A percentile compares a stretch with the other conserved stretches of the same genome.
Evolutionary conservation across 2,329 filamentous ascomycete genomes (phyloP).

Genomic region (Colletotrichum sp.): DNA sequence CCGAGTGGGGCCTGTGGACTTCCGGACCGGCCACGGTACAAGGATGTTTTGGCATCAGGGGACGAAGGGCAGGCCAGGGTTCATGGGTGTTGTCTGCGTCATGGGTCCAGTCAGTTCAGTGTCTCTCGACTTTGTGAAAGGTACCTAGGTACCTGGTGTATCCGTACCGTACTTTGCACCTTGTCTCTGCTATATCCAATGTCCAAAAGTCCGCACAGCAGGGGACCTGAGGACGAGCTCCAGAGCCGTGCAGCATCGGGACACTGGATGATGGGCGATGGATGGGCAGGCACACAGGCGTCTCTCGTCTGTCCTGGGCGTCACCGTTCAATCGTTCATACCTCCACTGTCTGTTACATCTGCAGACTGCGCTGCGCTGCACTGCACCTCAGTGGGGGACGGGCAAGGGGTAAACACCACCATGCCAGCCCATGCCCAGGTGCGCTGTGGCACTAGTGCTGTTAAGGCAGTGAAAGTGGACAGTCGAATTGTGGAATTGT

Average conservation of each 20-base stretch:
- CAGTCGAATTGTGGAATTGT: not conserved
- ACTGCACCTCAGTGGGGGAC: not conserved
- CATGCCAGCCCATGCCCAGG: not conserved
- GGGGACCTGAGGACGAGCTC: not conserved
- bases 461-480: not conserved
- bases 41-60: not conserved
- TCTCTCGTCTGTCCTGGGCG: not conserved
- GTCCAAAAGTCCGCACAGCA: not conserved
- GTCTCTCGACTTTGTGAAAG: not conserved
- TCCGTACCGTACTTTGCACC: not conserved
- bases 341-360: not conserved
- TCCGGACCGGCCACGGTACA: constrained; percentile 15
- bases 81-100: not conserved
- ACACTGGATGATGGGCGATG: not conserved
- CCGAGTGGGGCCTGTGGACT: not conserved
- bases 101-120: not conserved
- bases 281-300: not conserved
- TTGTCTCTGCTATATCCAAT: not conserved
- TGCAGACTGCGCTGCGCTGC: not conserved
- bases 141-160: not conserved
- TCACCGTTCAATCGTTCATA: not conserved
- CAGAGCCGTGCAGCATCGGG: not conserved
- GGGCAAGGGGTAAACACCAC: not conserved
- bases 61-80: not conserved
- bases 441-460: not conserved